Evolutionary conservation across 2,329 filamentous ascomycete species (phyloP).

Genomic region (Alternaria sp.): DNA sequence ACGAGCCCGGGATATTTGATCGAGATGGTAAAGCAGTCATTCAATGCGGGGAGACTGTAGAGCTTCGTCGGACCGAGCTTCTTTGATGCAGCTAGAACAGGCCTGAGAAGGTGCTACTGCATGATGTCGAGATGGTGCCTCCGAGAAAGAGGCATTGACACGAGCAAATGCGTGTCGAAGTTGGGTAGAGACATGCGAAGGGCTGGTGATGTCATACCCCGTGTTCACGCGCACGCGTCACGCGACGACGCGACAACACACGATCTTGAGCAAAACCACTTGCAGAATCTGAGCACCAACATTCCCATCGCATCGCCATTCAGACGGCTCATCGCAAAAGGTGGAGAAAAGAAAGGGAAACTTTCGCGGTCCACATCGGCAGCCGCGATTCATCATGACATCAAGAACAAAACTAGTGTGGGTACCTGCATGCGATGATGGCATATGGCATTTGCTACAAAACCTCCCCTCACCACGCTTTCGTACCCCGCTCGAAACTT

Average conservation of each 20-base stretch:
- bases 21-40: not conserved
- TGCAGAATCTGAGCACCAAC: not conserved
- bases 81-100: not conserved
- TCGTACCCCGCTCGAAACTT: not conserved
- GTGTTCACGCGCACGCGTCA: constrained; percentile 3
- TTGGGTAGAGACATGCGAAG: not conserved
- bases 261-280: not conserved
- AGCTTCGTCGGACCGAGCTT: not conserved
- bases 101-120: not conserved
- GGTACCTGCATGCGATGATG: constrained; percentile 8
- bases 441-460: not conserved
- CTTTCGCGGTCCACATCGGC: not conserved
- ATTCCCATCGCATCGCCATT: not conserved
- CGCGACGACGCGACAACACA: not conserved
- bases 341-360: not conserved
- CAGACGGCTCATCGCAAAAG: not conserved
- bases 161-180: not conserved
- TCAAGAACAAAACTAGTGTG: constrained; percentile 11
- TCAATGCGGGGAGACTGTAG: not conserved
- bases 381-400: constrained; percentile 16
- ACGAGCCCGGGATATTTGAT: not conserved
- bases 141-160: not conserved
- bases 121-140: not conserved
- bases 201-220: constrained; percentile 8
- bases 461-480: not conserved